Conservation (phyloP, 495 filamentous ascomycete species). For the Rhypophila decipiens region DNA sequence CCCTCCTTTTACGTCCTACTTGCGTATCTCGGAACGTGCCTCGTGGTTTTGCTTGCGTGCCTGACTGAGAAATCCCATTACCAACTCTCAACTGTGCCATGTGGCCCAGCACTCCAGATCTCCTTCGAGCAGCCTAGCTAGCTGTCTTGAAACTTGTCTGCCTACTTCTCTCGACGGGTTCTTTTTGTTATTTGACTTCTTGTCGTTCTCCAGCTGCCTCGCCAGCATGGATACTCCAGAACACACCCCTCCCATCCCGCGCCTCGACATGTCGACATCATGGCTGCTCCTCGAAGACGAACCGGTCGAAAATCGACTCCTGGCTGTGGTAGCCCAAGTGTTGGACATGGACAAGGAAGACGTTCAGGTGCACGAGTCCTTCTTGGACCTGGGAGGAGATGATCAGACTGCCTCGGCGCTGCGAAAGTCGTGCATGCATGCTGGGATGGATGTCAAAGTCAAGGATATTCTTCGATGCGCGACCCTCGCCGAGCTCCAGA, state of each 20-base stretch:
- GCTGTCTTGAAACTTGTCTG: conserved; percentile 17
- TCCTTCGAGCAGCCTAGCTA: conserved; percentile 6
- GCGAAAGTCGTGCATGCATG: conserved; percentile 26
- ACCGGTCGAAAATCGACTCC: conserved; percentile 25
- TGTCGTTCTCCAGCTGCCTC: not conserved
- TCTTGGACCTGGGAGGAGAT: conserved; percentile 35
- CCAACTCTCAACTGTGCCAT: conserved; percentile 21
- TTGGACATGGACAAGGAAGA: conserved; percentile 20
- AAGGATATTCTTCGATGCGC: conserved; percentile 36
- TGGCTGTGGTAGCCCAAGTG: conserved; percentile 24
- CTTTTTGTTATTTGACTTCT: conserved; percentile 3
- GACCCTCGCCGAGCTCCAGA: conserved; percentile 34
- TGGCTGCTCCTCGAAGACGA: conserved; percentile 24
- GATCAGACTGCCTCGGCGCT: conserved; percentile 28
- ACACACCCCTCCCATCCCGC: conserved; percentile 8
- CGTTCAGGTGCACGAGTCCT: conserved; percentile 28
- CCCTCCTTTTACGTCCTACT: conserved; percentile 4
- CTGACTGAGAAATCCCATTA: conserved; percentile 5
- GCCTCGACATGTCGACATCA: conserved; percentile 21
- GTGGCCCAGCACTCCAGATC: conserved; percentile 17
- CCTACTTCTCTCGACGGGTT: conserved; percentile 7
- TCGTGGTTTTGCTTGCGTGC: conserved; percentile 2
- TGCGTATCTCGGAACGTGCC: not conserved
- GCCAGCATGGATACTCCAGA: conserved; percentile 14
- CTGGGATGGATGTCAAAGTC: conserved; percentile 29